These are phyloP conservation scores for Ogataea saltuana DNA, from an alignment of 805 yeast species.

Conservation along the genomic window DNA sequence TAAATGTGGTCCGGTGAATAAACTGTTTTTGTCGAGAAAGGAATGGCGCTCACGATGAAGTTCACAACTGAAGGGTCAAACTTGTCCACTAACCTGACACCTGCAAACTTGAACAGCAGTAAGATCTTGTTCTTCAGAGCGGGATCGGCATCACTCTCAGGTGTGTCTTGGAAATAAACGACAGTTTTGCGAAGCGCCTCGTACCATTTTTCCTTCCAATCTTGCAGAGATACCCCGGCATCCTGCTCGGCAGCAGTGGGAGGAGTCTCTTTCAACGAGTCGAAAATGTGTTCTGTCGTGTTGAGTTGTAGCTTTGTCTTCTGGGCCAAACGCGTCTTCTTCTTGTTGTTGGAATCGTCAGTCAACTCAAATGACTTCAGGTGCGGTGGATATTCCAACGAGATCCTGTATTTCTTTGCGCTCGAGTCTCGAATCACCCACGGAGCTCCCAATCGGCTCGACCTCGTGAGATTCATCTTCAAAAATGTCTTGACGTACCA, in stretches of 20 bases:
- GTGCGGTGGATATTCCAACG: slow-evolving; percentile 58
- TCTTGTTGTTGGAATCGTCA: slow-evolving; percentile 10
- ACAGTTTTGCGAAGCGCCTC: slow-evolving; percentile 47
- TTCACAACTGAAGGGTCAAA: slow-evolving; percentile 47
- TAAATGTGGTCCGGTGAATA: slow-evolving; percentile 49
- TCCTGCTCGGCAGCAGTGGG: slow-evolving; percentile 36
- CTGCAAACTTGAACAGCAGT: slow-evolving; percentile 48
- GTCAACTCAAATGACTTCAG: slow-evolving; percentile 38
- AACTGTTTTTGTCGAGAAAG: slow-evolving; percentile 37
- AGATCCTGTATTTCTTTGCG: slow-evolving; percentile 68
- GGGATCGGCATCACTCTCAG: slow-evolving; percentile 39
- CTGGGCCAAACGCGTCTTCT: slow-evolving; percentile 6
- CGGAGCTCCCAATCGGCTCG: slow-evolving; percentile 87
- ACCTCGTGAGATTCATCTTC: slow-evolving; percentile 73
- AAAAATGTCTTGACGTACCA: slow-evolving; percentile 87
- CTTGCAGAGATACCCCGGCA: slow-evolving; percentile 45
- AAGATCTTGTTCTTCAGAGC: slow-evolving; percentile 43
- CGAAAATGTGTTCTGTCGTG: slow-evolving; percentile 29
- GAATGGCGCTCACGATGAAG: slow-evolving; percentile 49
- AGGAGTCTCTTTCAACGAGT: slow-evolving; percentile 38
- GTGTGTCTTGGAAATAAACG: slow-evolving; percentile 49
- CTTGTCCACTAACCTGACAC: slow-evolving; percentile 45
- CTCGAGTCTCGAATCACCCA: slow-evolving; percentile 87
- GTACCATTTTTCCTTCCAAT: slow-evolving; percentile 57
- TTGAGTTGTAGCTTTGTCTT: slow-evolving; percentile 8